These are phyloP conservation scores for Talaromyces marneffei DNA, from an alignment of 2,329 filamentous ascomycete genomes.

Conservation along the genomic window DNA sequence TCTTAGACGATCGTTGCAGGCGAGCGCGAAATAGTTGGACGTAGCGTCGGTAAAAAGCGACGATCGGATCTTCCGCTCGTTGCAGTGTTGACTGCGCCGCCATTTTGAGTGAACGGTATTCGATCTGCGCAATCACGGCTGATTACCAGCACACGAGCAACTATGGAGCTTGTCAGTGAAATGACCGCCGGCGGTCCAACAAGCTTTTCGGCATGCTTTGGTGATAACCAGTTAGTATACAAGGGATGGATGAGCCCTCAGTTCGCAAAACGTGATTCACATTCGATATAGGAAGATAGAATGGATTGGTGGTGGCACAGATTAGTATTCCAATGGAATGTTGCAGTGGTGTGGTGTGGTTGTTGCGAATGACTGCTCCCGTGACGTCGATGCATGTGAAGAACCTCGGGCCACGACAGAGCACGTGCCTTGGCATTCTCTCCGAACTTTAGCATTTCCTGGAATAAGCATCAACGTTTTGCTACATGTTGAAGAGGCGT, in stretches of 20 bases:
- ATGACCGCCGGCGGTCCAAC: conserved; percentile 8
- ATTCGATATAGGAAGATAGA: not conserved
- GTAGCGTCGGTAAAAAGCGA: conserved; percentile 53
- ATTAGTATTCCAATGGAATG: not conserved
- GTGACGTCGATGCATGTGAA: conserved; percentile 16
- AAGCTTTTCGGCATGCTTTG: conserved; percentile 9
- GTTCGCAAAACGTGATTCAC: not conserved
- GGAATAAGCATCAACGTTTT: not conserved
- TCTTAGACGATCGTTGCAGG: conserved; percentile 61
- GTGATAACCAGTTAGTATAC: not conserved
- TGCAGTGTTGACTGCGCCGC: conserved; percentile 81
- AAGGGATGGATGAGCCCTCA: not conserved
- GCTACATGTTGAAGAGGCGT: not conserved
- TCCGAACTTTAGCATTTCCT: not conserved
- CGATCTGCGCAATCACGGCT: not conserved
- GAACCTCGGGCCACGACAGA: conserved; percentile 12
- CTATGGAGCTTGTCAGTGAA: conserved; percentile 2
- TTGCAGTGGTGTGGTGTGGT: no score
- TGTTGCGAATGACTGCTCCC: not conserved
- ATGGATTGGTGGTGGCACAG: not conserved
- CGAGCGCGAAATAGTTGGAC: conserved; percentile 44
- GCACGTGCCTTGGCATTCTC: conserved; percentile 7
- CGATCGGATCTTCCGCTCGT: conserved; percentile 60
- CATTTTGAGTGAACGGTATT: conserved; percentile 49
- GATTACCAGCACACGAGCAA: not conserved